Evolutionary conservation across 2,329 filamentous ascomycete genomes (phyloP).

Genomic region (Aspergillus amoenus): DNA sequence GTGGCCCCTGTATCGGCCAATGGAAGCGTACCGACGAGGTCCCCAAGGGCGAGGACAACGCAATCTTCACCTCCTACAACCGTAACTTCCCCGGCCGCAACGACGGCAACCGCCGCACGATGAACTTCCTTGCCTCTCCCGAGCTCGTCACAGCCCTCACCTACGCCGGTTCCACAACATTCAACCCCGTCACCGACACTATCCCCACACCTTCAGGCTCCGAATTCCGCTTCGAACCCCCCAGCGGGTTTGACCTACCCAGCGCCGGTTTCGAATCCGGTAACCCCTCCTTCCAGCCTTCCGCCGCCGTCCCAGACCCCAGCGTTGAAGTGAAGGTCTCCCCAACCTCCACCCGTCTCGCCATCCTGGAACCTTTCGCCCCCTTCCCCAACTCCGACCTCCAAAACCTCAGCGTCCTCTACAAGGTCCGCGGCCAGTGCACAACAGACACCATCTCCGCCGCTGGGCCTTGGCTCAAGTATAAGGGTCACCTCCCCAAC

Average conservation of each 20-base stretch:
- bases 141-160: constrained; percentile 96
- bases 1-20: constrained; percentile 89
- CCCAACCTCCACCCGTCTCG: constrained; percentile 85
- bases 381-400: constrained; percentile 78
- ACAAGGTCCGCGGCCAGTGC: constrained; percentile 97
- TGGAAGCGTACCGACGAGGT: constrained; percentile 91
- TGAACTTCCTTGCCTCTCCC: constrained; percentile 98
- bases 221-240: constrained; percentile 81
- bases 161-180: constrained; percentile 87
- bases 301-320: constrained; percentile 69
- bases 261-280: constrained; percentile 78
- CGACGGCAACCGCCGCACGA: constrained; percentile 92
- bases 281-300: constrained; percentile 70
- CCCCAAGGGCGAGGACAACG: constrained; percentile 81
- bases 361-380: constrained; percentile 84
- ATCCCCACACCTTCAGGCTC: constrained; percentile 77
- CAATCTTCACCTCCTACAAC: constrained; percentile 97
- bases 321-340: constrained; percentile 73
- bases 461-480: constrained; percentile 96
- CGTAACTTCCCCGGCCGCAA: constrained; percentile 97
- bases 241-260: constrained; percentile 60
- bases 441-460: constrained; percentile 98
- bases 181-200: constrained; percentile 90
- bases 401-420: constrained; percentile 75
- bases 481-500: constrained; percentile 98